Percentiles rank a stretch among this genome's conserved stretches.
Evolutionary conservation across 2,329 filamentous ascomycete species (phyloP).

Genomic region (Cytospora piceicola): DNA sequence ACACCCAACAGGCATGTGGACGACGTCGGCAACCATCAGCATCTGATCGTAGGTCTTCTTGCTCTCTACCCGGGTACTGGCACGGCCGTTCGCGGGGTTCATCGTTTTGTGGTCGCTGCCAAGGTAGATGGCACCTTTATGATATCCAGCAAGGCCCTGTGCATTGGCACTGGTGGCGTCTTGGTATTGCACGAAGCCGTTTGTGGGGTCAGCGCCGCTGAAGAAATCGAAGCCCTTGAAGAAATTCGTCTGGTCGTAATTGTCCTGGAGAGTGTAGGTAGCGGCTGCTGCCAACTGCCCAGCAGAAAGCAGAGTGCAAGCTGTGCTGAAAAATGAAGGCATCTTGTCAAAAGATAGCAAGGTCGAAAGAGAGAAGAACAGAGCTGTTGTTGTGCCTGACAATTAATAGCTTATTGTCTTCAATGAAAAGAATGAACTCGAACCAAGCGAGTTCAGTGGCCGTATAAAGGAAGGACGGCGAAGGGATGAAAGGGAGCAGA

Average conservation of each 20-base stretch:
- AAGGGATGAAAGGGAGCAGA: slow-evolving; percentile 25
- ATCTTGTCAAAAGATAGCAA: slow-evolving; percentile 21
- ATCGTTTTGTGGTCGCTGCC: slow-evolving; percentile 68
- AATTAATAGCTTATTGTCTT: slow-evolving; percentile 31
- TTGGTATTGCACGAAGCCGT: slow-evolving; percentile 75
- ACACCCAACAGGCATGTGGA: slow-evolving; percentile 77
- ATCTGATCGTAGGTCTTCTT: slow-evolving; percentile 69
- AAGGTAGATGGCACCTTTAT: slow-evolving; percentile 63
- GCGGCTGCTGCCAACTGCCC: slow-evolving; percentile 36
- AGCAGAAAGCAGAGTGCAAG: slow-evolving; percentile 32
- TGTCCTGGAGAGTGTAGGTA: slow-evolving; percentile 52
- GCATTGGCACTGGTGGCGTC: slow-evolving; percentile 59
- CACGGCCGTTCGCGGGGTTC: slow-evolving; percentile 62
- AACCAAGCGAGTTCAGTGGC: slow-evolving; percentile 25
- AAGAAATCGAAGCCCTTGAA: slow-evolving; percentile 62
- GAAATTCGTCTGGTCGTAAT: slow-evolving; percentile 58
- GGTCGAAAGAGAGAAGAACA: slow-evolving; percentile 5
- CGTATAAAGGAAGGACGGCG: slow-evolving; percentile 41
- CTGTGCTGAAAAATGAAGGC: slow-evolving; percentile 32
- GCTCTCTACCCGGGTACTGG: slow-evolving; percentile 71
- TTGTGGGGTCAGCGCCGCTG: slow-evolving; percentile 66
- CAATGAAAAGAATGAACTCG: slow-evolving; percentile 27
- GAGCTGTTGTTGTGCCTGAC: slow-evolving; percentile 31
- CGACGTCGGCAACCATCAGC: slow-evolving; percentile 73
- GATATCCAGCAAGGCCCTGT: slow-evolving; percentile 61